Evolutionary conservation across 768 basidiomycete species (phyloP), one percentile per base, ranked within the genome.

Genomic region (Pholiota microspora): DNA sequence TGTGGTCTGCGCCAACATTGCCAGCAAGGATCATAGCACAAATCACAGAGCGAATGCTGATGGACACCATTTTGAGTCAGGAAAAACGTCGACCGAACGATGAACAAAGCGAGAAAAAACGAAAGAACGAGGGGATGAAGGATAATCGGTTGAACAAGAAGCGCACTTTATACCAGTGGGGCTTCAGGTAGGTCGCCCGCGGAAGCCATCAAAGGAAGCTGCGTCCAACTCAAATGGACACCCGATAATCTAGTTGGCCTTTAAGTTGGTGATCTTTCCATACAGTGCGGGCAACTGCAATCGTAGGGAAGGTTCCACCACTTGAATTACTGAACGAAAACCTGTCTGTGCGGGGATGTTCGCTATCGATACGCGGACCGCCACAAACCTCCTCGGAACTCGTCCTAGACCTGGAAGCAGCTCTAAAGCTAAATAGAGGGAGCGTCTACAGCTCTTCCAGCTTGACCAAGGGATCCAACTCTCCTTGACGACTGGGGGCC

Each of bases 351-450:
- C 18, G 16, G 40, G 23, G 40, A 32, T 29, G 31, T 36, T 23
- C 7, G 12, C 6, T 31, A 6, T 57, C 53, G 61, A 65, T 68
- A 65, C 66, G 67, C 64, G 67, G 68, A 63, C 45, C 55, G 59
- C 57, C 58, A 62, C 52, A 58, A 38, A 59, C 54, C 51, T 59
- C 64, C 64, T 66, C 61, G 63, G 64, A 56, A 54, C 51, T 50
- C 32, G 35, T 8, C 31, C 36, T 31, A 31, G 38, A 13, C 9
- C 29, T 13, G 25, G 40, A n/a, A n/a, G n/a, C n/a, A n/a, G n/a
- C 29, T 16, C 49, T 45, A 25, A 49, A 32, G 54, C 12, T 27
- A 25, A 28, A 51, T 53, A 36, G 24, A 18, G 40, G 23, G 34
- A 21, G 45, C 28, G 24, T 3, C 24, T 27, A 45, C 47, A 57